Base-by-base conservation (phyloP, 169 alveolate genomes). In the Eimeria praecox region DNA sequence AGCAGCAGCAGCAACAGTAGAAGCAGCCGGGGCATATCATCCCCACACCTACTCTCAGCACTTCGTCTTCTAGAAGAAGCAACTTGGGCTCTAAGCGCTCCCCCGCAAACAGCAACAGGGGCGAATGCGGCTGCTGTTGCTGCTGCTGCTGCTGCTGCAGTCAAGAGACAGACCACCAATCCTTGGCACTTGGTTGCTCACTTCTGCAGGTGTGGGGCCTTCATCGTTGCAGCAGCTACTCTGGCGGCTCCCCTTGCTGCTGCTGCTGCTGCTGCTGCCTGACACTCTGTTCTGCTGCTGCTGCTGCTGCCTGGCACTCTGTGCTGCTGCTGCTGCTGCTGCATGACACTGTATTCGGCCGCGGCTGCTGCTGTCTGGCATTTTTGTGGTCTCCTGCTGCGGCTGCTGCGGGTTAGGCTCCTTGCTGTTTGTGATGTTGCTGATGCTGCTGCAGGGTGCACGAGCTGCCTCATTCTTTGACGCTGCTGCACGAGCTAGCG, bases 401-500 rank as follows among this genome's bases (percentile, higher is more conserved):
- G 6, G 52, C 20, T 75, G 86, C 86, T 75, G 44, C 20, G 52
- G 16, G 5, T 6, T 6, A 35, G 30, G 52, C 33, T 4, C 44
- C 86, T 64, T 27, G 69, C 78, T 56, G 92, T 59, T 49, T 27
- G 18, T 30, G 78, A 59, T 62, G 82, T 44, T 87, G 80, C 62
- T 87, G 94, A 59, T 64, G 94, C 94, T 87, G 75, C 42, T 92
- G 52, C 92, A 97, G 97, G 64, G 96, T 96, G 6, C 98, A 97
- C 93, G 96, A 94, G 44, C 96, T 97, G 10, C 98, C 98, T 5
- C 97, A 98, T 42, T 97, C 98, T 6, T 92, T 98, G 73, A 98
- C 98, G 22, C 90, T 98, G 78, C 97, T 98, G 52, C 99, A 98
- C 96, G 98, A 97, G 88, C 93, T 98, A 30, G 99, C 99, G 20